Percentiles rank a stretch among this genome's conserved stretches.
phyloP scores from a whole-genome alignment of 257 asterid species.

The Nicotiana sylvestris region DNA sequence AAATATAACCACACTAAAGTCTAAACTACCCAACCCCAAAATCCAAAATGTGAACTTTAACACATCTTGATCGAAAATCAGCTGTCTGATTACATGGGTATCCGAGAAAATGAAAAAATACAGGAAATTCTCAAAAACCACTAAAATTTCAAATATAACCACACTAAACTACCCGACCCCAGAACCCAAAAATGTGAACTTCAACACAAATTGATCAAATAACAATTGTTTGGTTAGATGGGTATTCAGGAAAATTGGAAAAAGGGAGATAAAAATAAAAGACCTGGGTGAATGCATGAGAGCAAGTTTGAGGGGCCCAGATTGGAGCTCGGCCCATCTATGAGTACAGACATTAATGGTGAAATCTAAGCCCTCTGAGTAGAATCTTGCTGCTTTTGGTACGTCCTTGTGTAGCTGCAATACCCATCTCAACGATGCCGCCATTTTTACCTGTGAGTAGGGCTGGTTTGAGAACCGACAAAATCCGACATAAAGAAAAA shows the following conservation, averaged over 20 bases:
- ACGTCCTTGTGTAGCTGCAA: slow-evolving; percentile 87
- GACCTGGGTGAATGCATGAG: slow-evolving; percentile 71
- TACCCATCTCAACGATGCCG: slow-evolving; percentile 70
- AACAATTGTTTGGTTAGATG: not conserved
- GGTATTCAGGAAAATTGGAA: not conserved
- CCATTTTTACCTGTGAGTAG: slow-evolving; percentile 26
- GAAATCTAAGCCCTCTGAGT: slow-evolving; percentile 80
- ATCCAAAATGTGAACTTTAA: not conserved
- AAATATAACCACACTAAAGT: not conserved
- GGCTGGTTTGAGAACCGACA: too few species aligned
- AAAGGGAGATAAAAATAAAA: not conserved
- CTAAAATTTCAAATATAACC: not conserved
- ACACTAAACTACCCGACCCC: not conserved
- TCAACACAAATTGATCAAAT: not conserved
- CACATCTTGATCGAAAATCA: not conserved
- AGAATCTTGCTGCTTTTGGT: slow-evolving; percentile 85
- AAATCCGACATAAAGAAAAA: too few species aligned
- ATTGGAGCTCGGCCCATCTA: slow-evolving; percentile 96
- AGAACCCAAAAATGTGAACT: too few species aligned
- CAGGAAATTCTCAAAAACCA: not conserved
- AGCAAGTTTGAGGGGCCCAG: slow-evolving; percentile 76
- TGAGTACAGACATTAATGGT: slow-evolving; percentile 72
- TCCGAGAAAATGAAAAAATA: not conserved
- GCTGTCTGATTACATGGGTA: not conserved
- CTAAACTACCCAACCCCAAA: not conserved